These are phyloP conservation scores for Sporothrix pallida DNA, from an alignment of 2,329 filamentous ascomycete species.

Conservation along the genomic window DNA sequence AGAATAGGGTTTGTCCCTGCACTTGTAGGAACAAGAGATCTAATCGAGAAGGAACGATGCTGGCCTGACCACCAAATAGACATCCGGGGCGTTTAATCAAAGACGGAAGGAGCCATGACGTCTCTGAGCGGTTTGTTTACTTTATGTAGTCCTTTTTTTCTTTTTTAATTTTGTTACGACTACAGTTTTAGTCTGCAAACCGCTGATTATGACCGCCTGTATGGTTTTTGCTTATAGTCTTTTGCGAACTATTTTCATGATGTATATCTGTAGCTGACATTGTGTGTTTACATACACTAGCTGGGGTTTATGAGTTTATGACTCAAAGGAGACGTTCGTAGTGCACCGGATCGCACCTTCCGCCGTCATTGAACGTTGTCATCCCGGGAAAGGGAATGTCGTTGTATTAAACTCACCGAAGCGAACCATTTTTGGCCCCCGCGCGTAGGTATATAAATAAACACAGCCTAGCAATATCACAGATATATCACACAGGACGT, in stretches of 20 bases:
- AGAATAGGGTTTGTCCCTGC: constrained; percentile 14
- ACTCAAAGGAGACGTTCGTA: too few relatives aligned
- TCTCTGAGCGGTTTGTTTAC: background rate
- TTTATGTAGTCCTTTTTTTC: background rate
- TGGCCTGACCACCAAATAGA: too few relatives aligned
- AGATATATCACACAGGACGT: background rate
- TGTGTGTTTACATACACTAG: too few relatives aligned
- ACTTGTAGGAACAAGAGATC: background rate
- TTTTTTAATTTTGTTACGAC: background rate
- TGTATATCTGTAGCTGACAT: too few relatives aligned
- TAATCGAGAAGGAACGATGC: background rate
- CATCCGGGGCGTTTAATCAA: background rate
- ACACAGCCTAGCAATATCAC: background rate
- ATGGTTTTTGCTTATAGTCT: too few relatives aligned
- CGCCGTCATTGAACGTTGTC: too few relatives aligned
- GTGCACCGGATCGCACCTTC: too few relatives aligned
- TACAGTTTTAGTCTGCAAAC: background rate
- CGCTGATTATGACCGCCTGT: too few relatives aligned
- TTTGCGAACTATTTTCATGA: too few relatives aligned
- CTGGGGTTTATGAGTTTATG: too few relatives aligned
- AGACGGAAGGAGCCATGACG: background rate
- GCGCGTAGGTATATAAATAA: background rate
- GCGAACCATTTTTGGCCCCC: background rate
- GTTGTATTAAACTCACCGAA: constrained; percentile 20
- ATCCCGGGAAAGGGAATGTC: background rate